Evolutionary conservation across 2,329 filamentous ascomycete species (phyloP).

Genomic region (Nannizziopsis barbatae): DNA sequence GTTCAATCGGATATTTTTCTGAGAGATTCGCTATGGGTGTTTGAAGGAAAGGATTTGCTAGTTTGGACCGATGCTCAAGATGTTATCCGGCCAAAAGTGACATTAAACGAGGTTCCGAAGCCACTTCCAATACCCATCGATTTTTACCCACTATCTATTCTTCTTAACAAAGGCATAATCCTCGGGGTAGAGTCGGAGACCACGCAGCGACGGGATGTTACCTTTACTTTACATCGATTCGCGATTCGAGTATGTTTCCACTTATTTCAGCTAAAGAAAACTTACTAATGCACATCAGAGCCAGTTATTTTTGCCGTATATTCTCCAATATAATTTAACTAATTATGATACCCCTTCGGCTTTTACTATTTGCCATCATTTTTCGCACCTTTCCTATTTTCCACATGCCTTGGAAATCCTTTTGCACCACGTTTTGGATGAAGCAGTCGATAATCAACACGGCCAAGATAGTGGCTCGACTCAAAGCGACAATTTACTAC

Average conservation of each 20-base stretch:
- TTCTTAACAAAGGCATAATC: constrained; percentile 81
- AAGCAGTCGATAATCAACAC: constrained; percentile 64
- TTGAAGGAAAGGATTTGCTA: constrained; percentile 75
- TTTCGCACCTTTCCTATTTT: constrained; percentile 81
- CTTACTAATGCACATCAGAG: constrained; percentile 45
- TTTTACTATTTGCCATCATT: constrained; percentile 69
- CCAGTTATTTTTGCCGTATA: constrained; percentile 80
- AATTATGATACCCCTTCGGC: constrained; percentile 70
- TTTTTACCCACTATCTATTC: constrained; percentile 82
- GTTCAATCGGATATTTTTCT: constrained; percentile 46
- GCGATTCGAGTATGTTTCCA: constrained; percentile 60
- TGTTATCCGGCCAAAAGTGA: constrained; percentile 56
- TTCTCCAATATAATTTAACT: constrained; percentile 67
- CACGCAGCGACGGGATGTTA: constrained; percentile 82
- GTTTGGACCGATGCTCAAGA: constrained; percentile 84
- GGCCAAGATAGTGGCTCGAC: constrained; percentile 12
- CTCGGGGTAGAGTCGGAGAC: constrained; percentile 86
- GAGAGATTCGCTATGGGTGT: constrained; percentile 85
- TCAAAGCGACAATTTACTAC: constrained; percentile 28
- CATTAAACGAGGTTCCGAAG: constrained; percentile 54
- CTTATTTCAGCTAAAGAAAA: neutral
- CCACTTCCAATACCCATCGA: constrained; percentile 74
- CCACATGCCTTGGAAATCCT: constrained; percentile 85
- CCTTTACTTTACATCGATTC: constrained; percentile 68
- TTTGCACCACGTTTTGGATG: constrained; percentile 83